Base-by-base conservation (phyloP, 169 alveolate genomes). In the Plasmodium inui region DNA sequence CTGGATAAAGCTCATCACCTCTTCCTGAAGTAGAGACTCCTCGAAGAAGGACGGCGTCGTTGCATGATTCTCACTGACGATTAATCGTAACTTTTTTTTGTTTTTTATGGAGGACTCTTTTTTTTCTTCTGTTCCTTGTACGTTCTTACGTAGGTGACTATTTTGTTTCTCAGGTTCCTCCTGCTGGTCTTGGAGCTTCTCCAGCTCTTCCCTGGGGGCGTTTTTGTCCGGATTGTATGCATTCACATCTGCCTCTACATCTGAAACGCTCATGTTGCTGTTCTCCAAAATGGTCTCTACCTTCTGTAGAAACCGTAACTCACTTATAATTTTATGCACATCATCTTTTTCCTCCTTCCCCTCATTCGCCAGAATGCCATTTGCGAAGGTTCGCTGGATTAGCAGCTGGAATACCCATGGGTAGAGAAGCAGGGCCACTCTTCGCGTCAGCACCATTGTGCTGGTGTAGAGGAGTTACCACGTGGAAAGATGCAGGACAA, bases 31-130 rank as follows among this genome's bases (percentile, higher is more conserved):
- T 34, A 88, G 41, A 1, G 94, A 88, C 71, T 88, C 94, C 44
- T 88, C 83, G 22, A 88, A 88, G 81, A 88, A 88, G 4, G 94
- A 88, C 1, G 94, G 94, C 30, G 57, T 88, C 3, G 94, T 88
- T 2, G 76, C 12, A 67, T 88, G 94, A 41, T 88, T 80, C 37
- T 88, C 89, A 37, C 94, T 88, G 26, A 88, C 94, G 0, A 88
- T 44, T 39, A 88, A 41, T 10, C 94, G 57, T 46, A 88, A 50
- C 12, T 81, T 2, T 30, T 61, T 82, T 10, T 78, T 79, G n/a
- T 88, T 88, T 37, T 88, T 57, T 2, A 57, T 41, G 2, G n/a
- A 7, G 57, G 32, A 3, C 19, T 76, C 82, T 32, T 73, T 86
- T 37, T 86, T 80, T n/a, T 30, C 26, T 50, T 7, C 67, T 19